A percentile compares a stretch with the other conserved stretches of the same genome.
Conservation (phyloP, 345 rosid species). For the Erodium maritimum region DNA sequence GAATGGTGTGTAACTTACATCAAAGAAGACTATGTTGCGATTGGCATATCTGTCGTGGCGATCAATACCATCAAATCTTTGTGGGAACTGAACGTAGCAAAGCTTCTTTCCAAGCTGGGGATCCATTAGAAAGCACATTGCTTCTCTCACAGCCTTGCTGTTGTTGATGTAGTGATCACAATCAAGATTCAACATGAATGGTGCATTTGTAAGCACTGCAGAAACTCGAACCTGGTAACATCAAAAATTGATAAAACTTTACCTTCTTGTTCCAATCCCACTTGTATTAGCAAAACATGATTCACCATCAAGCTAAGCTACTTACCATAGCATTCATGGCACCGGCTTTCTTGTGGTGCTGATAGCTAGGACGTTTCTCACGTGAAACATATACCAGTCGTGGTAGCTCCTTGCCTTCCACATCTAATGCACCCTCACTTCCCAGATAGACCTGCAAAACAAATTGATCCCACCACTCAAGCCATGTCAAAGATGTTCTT, state of each 20-base stretch:
- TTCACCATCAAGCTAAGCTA: not conserved
- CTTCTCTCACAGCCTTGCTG: slow-evolving; percentile 80
- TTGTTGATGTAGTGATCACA: slow-evolving; percentile 96
- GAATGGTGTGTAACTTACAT: slow-evolving; percentile 55
- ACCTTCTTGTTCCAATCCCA: not conserved
- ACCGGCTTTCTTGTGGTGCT: slow-evolving; percentile 97
- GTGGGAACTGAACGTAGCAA: slow-evolving; percentile 93
- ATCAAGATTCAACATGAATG: slow-evolving; percentile 80
- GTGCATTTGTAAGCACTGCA: slow-evolving; percentile 92
- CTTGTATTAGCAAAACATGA: not conserved
- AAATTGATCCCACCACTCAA: no score
- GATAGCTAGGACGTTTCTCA: slow-evolving; percentile 91
- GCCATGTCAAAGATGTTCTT: not conserved
- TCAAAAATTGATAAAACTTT: not conserved
- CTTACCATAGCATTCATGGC: slow-evolving; percentile 93
- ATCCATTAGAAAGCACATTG: slow-evolving; percentile 98
- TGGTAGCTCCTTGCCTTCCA: slow-evolving; percentile 86
- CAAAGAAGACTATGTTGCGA: slow-evolving; percentile 83
- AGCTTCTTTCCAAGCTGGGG: slow-evolving; percentile 95
- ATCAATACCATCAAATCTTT: slow-evolving; percentile 94
- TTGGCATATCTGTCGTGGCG: slow-evolving; percentile 91
- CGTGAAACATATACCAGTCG: slow-evolving; percentile 89
- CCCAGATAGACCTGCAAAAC: slow-evolving; percentile 75
- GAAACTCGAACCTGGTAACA: slow-evolving; percentile 70
- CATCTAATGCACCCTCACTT: slow-evolving; percentile 81